A percentile compares a stretch with the other conserved stretches of the same genome.
These are phyloP conservation scores for Pythium insidiosum DNA, from an alignment of 352 stramenopile genomes.

Conservation along the genomic window DNA sequence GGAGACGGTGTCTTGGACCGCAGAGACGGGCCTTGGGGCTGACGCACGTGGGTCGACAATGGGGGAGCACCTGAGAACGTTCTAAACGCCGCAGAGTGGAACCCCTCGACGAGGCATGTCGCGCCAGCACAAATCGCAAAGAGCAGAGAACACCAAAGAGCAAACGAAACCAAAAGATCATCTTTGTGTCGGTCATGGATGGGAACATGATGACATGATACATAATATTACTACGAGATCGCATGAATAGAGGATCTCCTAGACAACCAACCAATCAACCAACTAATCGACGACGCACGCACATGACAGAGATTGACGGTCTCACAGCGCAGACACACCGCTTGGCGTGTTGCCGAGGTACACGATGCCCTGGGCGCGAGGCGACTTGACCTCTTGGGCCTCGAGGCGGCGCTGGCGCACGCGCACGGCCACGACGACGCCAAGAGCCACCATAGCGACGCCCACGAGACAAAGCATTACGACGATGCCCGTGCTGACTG, in stretches of 20 bases:
- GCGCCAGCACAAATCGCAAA: too few relatives aligned
- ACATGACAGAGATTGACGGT: neutral
- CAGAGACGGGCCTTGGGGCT: too few relatives aligned
- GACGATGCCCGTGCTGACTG: neutral
- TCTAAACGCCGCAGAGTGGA: too few relatives aligned
- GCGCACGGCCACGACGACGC: neutral
- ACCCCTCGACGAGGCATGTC: too few relatives aligned
- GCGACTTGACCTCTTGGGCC: neutral
- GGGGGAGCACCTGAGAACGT: too few relatives aligned
- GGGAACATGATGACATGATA: too few relatives aligned
- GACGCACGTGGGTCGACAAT: too few relatives aligned
- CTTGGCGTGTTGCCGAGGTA: neutral
- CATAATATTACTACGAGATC: too few relatives aligned
- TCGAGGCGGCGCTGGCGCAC: neutral
- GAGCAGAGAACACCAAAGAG: neutral
- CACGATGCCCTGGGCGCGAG: neutral
- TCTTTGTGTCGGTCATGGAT: neutral
- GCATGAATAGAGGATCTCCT: too few relatives aligned
- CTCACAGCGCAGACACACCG: neutral
- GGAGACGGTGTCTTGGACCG: too few relatives aligned
- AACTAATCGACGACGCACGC: neutral
- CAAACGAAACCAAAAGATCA: neutral
- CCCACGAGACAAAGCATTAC: neutral
- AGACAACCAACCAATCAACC: too few relatives aligned
- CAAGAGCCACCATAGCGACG: neutral